phyloP scores from a whole-genome alignment of 2,329 filamentous ascomycete species.

The Elsinoe batatas region DNA sequence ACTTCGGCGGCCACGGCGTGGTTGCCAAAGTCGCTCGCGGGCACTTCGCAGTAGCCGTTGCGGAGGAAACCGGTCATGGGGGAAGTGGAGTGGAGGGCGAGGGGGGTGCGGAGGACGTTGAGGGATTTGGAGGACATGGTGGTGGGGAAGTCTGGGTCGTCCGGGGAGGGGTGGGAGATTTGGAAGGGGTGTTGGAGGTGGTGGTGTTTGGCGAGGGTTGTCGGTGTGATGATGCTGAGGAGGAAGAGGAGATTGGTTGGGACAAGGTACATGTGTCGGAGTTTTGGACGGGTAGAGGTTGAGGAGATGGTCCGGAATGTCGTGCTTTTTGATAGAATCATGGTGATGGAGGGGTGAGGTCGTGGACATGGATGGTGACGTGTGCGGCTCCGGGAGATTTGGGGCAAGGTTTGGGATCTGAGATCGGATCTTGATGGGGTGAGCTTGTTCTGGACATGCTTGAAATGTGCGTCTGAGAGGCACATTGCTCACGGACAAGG shows the following conservation, averaged over 20 bases:
- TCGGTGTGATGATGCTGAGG: neutral
- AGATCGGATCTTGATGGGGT: neutral
- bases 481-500: neutral
- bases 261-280: neutral
- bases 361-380: neutral
- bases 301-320: neutral
- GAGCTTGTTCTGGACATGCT: too few species aligned
- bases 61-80: constrained; percentile 53
- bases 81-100: constrained; percentile 46
- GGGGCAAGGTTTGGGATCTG: constrained; percentile 8
- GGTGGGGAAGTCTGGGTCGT: neutral
- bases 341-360: constrained; percentile 4
- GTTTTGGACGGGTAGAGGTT: neutral
- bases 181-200: constrained; percentile 11
- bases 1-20: constrained; percentile 50
- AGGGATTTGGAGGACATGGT: constrained; percentile 11
- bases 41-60: constrained; percentile 51
- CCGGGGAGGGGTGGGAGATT: neutral
- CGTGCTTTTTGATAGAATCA: neutral
- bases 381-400: constrained; percentile 1
- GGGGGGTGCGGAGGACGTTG: constrained; percentile 49
- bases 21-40: constrained; percentile 46
- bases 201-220: constrained; percentile 7
- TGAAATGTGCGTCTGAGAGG: neutral
- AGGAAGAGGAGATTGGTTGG: constrained; percentile 5